phyloP scores from a whole-genome alignment of 1,284 basidiomycete genomes.

The Cryptococcus neoformans region DNA sequence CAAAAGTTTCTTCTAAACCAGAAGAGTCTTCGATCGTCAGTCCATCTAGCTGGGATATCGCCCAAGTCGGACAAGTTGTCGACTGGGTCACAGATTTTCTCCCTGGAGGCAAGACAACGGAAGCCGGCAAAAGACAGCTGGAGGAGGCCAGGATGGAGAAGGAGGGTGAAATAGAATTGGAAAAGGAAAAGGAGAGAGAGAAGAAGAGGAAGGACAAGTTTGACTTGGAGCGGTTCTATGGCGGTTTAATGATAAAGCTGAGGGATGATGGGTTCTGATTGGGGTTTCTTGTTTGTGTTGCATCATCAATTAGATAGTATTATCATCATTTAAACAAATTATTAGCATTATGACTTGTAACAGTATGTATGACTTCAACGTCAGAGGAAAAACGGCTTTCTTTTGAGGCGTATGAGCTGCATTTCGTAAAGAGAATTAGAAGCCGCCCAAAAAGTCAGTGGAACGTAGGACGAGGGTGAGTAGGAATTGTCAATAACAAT shows the following conservation, averaged over 20 bases:
- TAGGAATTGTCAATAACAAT: too few relatives aligned
- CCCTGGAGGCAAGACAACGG: slow-evolving; percentile 28
- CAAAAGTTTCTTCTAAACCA: slow-evolving; percentile 1
- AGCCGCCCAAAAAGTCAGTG: too few relatives aligned
- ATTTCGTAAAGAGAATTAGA: too few relatives aligned
- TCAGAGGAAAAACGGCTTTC: not conserved
- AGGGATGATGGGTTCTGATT: slow-evolving; percentile 45
- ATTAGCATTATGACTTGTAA: not conserved
- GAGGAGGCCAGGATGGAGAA: slow-evolving; percentile 42
- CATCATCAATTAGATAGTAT: too few relatives aligned
- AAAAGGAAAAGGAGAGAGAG: slow-evolving; percentile 15
- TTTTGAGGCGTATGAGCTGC: too few relatives aligned
- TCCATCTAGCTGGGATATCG: slow-evolving; percentile 35
- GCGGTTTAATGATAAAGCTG: slow-evolving; percentile 49
- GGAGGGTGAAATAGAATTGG: slow-evolving; percentile 12
- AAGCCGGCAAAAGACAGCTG: slow-evolving; percentile 39
- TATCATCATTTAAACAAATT: not conserved
- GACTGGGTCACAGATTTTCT: slow-evolving; percentile 49
- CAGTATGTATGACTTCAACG: not conserved
- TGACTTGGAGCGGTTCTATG: slow-evolving; percentile 49
- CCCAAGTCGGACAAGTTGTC: slow-evolving; percentile 46
- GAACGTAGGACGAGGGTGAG: too few relatives aligned
- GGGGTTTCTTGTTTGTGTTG: not conserved
- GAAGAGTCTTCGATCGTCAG: not conserved
- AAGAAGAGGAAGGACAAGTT: slow-evolving; percentile 46